phyloP scores from a whole-genome alignment of 768 basidiomycete genomes.

The Termitomyces sp. region DNA sequence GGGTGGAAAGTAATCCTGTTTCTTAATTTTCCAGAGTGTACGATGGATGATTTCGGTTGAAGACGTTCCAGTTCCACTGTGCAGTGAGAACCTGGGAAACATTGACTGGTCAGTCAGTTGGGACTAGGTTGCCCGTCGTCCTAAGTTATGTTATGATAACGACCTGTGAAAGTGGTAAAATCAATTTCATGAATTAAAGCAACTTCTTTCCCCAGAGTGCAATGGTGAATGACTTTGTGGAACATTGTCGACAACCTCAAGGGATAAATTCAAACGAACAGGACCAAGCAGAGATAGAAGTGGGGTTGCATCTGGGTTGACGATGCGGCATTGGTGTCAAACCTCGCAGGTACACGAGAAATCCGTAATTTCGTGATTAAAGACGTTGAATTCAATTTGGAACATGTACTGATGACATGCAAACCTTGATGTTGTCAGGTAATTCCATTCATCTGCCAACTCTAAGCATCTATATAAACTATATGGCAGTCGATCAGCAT shows the following conservation, averaged over 20 bases:
- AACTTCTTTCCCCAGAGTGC: not conserved
- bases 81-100: not conserved
- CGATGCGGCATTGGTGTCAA: not conserved
- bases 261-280: not conserved
- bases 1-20: too few species aligned
- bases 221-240: not conserved
- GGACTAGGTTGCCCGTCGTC: not conserved
- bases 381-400: not conserved
- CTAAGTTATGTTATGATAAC: not conserved
- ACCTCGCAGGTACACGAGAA: not conserved
- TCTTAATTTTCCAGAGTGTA: too few species aligned
- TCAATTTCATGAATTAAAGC: not conserved
- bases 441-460: conserved; percentile 7
- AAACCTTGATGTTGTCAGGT: conserved; percentile 2
- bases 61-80: not conserved
- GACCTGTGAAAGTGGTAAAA: too few species aligned
- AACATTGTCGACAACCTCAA: not conserved
- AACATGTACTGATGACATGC: not conserved
- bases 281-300: not conserved
- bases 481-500: not conserved
- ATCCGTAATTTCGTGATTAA: not conserved
- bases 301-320: not conserved
- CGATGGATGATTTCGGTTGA: too few species aligned
- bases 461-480: conserved; percentile 15
- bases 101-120: not conserved